These are phyloP conservation scores for Byssoonygena ceratinophila DNA, from an alignment of 2,329 filamentous ascomycete genomes.

Conservation along the genomic window DNA sequence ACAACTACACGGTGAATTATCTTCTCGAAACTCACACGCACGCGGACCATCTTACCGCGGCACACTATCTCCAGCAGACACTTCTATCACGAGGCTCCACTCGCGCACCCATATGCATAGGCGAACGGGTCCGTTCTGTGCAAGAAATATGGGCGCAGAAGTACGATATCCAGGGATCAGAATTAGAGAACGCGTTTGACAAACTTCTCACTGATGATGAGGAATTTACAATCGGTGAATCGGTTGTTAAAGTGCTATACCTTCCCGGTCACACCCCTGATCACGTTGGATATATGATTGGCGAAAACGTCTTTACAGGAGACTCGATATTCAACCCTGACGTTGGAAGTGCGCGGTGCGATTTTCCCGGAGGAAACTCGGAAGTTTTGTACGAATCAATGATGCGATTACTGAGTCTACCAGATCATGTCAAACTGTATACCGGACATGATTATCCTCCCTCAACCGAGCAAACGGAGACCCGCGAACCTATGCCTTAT, in stretches of 20 bases:
- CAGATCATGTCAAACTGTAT: conserved; percentile 39
- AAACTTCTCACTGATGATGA: conserved; percentile 46
- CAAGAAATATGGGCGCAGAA: conserved; percentile 42
- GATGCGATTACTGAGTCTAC: conserved; percentile 34
- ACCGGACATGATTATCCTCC: conserved; percentile 44
- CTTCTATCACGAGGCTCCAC: conserved; percentile 28
- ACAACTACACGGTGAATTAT: conserved; percentile 38
- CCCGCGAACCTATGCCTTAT: conserved; percentile 19
- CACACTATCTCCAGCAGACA: conserved; percentile 44
- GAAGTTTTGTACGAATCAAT: conserved; percentile 37
- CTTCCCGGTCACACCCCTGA: conserved; percentile 53
- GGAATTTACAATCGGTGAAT: conserved; percentile 40
- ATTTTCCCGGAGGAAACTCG: conserved; percentile 44
- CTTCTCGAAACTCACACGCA: conserved; percentile 54
- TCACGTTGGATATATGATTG: conserved; percentile 49
- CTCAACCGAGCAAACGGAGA: conserved; percentile 14
- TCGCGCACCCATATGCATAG: conserved; percentile 44
- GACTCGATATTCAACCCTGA: conserved; percentile 45
- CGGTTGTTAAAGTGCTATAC: conserved; percentile 42
- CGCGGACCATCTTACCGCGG: conserved; percentile 50
- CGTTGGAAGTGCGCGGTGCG: conserved; percentile 42
- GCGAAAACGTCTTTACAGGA: conserved; percentile 40
- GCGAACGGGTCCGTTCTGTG: conserved; percentile 43
- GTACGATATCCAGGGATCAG: conserved; percentile 39
- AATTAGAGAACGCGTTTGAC: conserved; percentile 44